Evolutionary conservation across 1,284 basidiomycete species (phyloP).

Genomic region (Stygiomarasmius scandens): DNA sequence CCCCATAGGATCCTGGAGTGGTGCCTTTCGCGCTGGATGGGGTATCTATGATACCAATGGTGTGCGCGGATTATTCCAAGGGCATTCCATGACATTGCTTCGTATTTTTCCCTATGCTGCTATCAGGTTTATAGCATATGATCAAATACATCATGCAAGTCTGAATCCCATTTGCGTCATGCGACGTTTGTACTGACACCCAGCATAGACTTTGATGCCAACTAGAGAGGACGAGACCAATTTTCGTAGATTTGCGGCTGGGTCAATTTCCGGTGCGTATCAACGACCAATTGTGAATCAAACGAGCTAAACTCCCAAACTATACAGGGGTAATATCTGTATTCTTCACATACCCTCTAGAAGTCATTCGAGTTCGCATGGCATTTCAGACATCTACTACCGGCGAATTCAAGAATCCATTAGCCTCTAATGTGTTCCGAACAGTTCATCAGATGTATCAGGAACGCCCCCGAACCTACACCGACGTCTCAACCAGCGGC

Average conservation of each 20-base stretch:
- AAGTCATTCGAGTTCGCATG: slow-evolving; percentile 93
- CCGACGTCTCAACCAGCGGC: slow-evolving; percentile 19
- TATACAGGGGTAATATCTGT: slow-evolving; percentile 86
- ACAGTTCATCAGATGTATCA: slow-evolving; percentile 72
- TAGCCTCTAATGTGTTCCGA: slow-evolving; percentile 62
- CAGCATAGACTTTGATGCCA: slow-evolving; percentile 75
- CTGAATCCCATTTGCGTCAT: background rate
- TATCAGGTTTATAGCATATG: slow-evolving; percentile 98
- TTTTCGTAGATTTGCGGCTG: slow-evolving; percentile 83
- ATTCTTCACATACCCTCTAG: slow-evolving; percentile 92
- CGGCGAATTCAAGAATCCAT: slow-evolving; percentile 27
- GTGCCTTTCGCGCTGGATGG: slow-evolving; percentile 81
- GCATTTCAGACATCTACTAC: slow-evolving; percentile 79
- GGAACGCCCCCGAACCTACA: slow-evolving; percentile 55
- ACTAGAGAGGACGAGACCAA: slow-evolving; percentile 81
- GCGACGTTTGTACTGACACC: slow-evolving; percentile 13
- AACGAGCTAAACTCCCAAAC: slow-evolving; percentile 5
- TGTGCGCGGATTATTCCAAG: slow-evolving; percentile 85
- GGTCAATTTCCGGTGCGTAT: slow-evolving; percentile 83
- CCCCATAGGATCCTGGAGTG: slow-evolving; percentile 75
- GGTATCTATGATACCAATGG: slow-evolving; percentile 82
- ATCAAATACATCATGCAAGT: slow-evolving; percentile 79
- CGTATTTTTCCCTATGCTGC: slow-evolving; percentile 95
- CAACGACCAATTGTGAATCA: background rate
- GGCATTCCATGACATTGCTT: slow-evolving; percentile 89